Base-by-base conservation (phyloP, 2,329 filamentous ascomycete genomes). In the Paraphoma chrysanthemicola region DNA sequence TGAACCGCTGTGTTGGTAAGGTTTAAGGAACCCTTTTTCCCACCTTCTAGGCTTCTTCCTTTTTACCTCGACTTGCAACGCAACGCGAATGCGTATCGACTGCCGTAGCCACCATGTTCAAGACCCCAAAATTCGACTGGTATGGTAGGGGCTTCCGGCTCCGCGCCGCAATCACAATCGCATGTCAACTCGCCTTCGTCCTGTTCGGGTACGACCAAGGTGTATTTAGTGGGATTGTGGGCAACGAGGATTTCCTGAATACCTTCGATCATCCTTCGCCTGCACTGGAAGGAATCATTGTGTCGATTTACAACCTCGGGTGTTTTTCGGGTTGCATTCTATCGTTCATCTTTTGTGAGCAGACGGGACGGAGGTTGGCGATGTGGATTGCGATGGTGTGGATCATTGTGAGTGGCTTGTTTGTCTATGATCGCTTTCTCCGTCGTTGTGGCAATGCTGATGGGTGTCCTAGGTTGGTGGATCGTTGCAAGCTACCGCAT, bases 331-430 rank as follows among this genome's bases (percentile, higher is more conserved):
- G 77, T 30, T 78, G 74, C 50, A 74, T 79, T 16, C 44, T 79
- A 1, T 67, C 63, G 2, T 78, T 79, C 57, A 53, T 76, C 2
- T 70, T 73, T 9, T 77, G 75, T 41, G 77, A 78, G 52, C 72
- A 67, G 43, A 67, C 73, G 1, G 77, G 77, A 0, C 54, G 77
- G 28, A 66, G 75, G 30, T 51, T 71, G 23, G 74, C 71, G 17
- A 78, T 77, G 77, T 79, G 77, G 77, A 68, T 79, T 29, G 77
- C 77, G 4, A 79, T 79, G 78, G 68, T 69, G 0, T 80, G 74
- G 70, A 79, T 80, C 44, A 77, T 69, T 18, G 67, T 68, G 45
- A 50, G 63, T 53, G n/a, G n/a, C n/a, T n/a, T n/a, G n/a, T n/a
- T n/a, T n/a, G n/a, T n/a, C n/a, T n/a, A n/a, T n/a, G n/a, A n/a